Conservation (phyloP, 2,329 filamentous ascomycete genomes). For the Aspergillus niger region DNA sequence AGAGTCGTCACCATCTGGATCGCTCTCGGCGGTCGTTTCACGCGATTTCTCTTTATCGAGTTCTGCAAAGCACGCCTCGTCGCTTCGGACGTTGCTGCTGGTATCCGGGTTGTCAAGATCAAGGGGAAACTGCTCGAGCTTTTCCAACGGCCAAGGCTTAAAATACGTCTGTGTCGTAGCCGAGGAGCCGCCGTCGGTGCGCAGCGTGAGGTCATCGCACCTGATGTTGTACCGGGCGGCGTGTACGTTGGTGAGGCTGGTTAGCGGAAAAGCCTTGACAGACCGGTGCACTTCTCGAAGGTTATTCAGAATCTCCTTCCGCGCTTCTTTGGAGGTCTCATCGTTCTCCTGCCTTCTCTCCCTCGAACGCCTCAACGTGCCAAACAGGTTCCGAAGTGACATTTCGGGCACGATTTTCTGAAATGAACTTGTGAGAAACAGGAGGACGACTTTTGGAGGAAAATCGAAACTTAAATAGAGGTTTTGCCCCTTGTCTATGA, state of each 20-base stretch:
- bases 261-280: background rate
- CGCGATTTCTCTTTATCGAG: no score
- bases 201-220: background rate
- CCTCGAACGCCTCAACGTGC: background rate
- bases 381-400: background rate
- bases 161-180: background rate
- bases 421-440: no score
- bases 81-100: no score
- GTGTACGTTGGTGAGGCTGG: background rate
- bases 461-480: no score
- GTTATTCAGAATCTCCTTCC: background rate
- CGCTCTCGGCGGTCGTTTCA: background rate
- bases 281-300: background rate
- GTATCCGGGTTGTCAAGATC: background rate
- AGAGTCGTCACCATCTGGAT: background rate
- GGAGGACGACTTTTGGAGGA: no score
- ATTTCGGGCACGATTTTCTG: background rate
- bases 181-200: background rate
- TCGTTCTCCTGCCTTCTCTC: rapidly evolving
- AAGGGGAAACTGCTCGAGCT: background rate
- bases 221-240: background rate
- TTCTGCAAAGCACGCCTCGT: no score
- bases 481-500: no score
- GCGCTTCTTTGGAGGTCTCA: background rate
- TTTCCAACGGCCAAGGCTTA: background rate